Evolutionary conservation across 176 grass and related monocot species (phyloP).

Genomic region (Saccharum spontaneum): DNA sequence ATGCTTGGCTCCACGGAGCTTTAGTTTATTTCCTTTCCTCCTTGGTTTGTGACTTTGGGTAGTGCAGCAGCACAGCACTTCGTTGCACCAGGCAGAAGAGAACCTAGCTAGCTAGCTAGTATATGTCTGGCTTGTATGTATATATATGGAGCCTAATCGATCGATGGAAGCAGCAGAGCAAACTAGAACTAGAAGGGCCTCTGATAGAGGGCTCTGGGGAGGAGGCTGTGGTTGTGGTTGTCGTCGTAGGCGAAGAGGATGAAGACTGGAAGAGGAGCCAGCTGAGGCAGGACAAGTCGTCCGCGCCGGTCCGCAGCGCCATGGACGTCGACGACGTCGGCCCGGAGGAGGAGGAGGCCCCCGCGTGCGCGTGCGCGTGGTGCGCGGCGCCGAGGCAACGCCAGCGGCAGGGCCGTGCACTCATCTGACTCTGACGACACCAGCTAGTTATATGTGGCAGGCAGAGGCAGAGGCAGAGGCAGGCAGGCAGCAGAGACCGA

Average conservation of each 20-base stretch:
- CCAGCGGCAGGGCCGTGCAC: slow-evolving; percentile 32
- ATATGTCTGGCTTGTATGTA: background rate
- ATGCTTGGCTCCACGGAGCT: background rate
- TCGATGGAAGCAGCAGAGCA: background rate
- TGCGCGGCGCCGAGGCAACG: slow-evolving; percentile 26
- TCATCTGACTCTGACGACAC: slow-evolving; percentile 19
- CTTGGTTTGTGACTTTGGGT: no score
- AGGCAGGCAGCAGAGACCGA: background rate
- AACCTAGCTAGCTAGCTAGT: background rate
- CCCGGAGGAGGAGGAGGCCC: no score
- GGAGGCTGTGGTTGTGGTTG: background rate
- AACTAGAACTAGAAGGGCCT: background rate
- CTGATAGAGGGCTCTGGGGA: slow-evolving; percentile 28
- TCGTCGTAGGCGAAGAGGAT: slow-evolving; percentile 7
- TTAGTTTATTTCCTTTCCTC: no score
- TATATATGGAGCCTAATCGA: background rate
- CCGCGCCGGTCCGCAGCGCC: slow-evolving; percentile 44
- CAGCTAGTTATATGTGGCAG: background rate
- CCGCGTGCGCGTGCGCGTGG: background rate
- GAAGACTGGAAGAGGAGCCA: slow-evolving; percentile 54
- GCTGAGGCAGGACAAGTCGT: slow-evolving; percentile 43
- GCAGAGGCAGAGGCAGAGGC: no score
- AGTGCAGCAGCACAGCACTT: no score
- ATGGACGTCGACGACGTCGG: background rate
- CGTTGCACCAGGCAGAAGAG: background rate